Evolutionary conservation across 306 rosid genomes (phyloP).

Genomic region (Cicer judaicum): DNA sequence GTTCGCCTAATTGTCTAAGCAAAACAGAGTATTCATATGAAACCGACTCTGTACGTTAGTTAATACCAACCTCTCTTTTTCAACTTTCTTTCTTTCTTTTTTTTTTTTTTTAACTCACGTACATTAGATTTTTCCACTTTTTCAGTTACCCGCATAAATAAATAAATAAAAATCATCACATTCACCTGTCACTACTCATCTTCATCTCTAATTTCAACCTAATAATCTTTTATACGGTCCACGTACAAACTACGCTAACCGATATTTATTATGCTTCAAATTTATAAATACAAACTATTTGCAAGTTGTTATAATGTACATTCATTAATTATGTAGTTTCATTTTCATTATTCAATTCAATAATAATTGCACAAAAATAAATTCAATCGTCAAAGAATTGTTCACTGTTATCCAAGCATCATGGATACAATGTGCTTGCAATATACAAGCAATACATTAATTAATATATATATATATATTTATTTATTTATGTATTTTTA

Average conservation of each 20-base stretch:
- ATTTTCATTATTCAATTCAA: not conserved
- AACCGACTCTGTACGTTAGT: constrained; percentile 52
- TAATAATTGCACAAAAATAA: constrained; percentile 30
- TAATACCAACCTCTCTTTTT: constrained; percentile 48
- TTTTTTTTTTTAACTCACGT: constrained; percentile 14
- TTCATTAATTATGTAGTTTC: too few relatives aligned
- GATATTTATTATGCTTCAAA: not conserved
- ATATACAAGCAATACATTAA: not conserved
- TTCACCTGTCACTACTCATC: constrained; percentile 40
- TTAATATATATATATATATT: too few relatives aligned
- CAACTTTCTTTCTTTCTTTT: constrained; percentile 38
- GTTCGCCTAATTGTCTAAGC: constrained; percentile 47
- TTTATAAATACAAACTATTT: not conserved
- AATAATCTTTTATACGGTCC: constrained; percentile 22
- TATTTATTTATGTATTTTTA: too few relatives aligned
- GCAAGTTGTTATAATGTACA: not conserved
- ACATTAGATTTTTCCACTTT: constrained; percentile 10
- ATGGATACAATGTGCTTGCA: constrained; percentile 12
- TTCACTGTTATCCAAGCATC: not conserved
- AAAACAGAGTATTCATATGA: constrained; percentile 47
- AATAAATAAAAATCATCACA: not conserved
- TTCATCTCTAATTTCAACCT: constrained; percentile 48
- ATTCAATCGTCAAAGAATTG: constrained; percentile 28
- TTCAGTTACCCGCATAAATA: constrained; percentile 40
- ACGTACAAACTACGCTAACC: too few relatives aligned